Evolutionary conservation across 1,284 basidiomycete genomes (phyloP), one percentile per base, ranked within the genome.

Genomic region (Clitocybe nebularis): DNA sequence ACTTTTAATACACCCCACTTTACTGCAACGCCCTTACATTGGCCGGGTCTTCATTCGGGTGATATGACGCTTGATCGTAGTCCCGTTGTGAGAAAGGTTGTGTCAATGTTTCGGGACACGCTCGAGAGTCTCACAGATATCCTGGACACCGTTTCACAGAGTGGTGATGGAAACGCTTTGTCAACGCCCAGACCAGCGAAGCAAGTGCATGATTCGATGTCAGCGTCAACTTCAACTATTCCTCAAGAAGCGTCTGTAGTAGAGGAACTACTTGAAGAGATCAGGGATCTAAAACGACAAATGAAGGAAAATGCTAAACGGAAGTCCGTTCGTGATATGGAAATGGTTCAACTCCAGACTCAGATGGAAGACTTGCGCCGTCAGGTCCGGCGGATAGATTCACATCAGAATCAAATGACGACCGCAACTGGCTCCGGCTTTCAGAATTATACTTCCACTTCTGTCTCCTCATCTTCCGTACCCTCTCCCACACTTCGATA

Each of bases 351-450:
- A 14, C 46, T 41, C 11, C 50, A 56, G 9, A 46, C 46, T 13
- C 48, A 56, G 35, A 34, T 58, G 20, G 45, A 52, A n/a, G 26
- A 41, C 11, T 36, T 58, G 30, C 49, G 37, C 5, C 45, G 45
- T 2, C 41, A 44, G 0, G 23, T 56, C 5, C 43, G 32, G 20
- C 40, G 35, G 38, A 45, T 42, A 22, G 45, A 49, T 43, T 48
- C 40, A 30, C 36, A 16, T 19, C 45, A 45, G 23, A 45, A 41
- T 23, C 29, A 43, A 33, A 47, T 17, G 21, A 32, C 21, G 38
- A 48, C 19, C 36, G 39, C 25, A 43, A 30, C 46, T 38, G 6
- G 52, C 49, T 24, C 20, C 1, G 7, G 21, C 47, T 13, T 14
- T 14, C 24, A 36, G 3, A 9, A 9, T 3, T 24, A 32, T 5